Base-by-base conservation (phyloP, 2,329 filamentous ascomycete genomes). In the Clarireedia homoeocarpa region DNA sequence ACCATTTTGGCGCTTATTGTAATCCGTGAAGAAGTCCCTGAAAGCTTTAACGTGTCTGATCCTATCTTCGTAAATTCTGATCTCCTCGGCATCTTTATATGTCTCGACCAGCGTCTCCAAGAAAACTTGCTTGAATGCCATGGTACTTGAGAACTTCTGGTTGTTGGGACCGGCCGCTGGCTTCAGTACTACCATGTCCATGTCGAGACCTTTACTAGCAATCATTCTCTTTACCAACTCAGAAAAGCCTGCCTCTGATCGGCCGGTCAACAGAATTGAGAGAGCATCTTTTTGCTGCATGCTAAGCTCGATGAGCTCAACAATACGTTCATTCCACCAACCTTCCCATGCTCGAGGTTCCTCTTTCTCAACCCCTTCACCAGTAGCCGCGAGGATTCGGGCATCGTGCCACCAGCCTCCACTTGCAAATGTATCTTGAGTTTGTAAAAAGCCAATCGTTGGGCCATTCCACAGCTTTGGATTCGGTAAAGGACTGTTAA, bases 401-500 rank as follows among this genome's bases (percentile, higher is more conserved):
- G 83, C 81, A 68, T 97, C 91, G 72, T 99, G 94, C 94, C 94
- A 99, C 94, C 94, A 99, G 60, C 92, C 91, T 62, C 91, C 92
- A 63, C 86, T 88, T 59, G 84, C 75, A 64, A 97, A 89, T 52
- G 81, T 78, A 62, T 95, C 88, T 62, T 88, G 85, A 48, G 79
- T 84, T 58, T 88, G 84, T 10, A 99, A 77, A 58, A 84, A 79
- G 48, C 90, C 89, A 50, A 95, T 83, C 0, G 90, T 92, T 34
- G 79, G 76, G 1, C 82, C 81, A 62, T 86, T 87, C 94, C 94
- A 99, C 67, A 99, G 71, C 63, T 90, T 86, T 3, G 85, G 83
- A 67, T 96, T 97, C 1, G 94, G 94, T 1, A 96, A 75, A 5
- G 94, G 94, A 14, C 89, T 95, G 65, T 86, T 84, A 75, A 99